Evolutionary conservation across 2,329 filamentous ascomycete genomes (phyloP).

Genomic region (Ophiostoma piceae): DNA sequence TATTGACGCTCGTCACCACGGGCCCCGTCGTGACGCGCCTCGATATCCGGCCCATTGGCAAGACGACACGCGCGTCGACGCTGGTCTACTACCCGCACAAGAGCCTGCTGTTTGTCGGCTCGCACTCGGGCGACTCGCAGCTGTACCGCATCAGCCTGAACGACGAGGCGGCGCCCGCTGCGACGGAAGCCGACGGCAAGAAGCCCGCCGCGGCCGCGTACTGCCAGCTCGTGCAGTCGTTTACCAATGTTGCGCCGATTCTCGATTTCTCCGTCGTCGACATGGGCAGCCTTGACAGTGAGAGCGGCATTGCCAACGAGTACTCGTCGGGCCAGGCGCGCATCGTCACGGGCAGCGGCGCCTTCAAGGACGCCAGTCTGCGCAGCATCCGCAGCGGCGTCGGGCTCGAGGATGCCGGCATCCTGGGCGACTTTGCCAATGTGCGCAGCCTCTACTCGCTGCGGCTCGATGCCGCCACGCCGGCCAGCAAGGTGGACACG

Average conservation of each 20-base stretch:
- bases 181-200: not conserved
- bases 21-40: conserved; percentile 66
- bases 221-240: conserved; percentile 65
- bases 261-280: conserved; percentile 96
- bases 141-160: conserved; percentile 62
- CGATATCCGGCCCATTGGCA: conserved; percentile 59
- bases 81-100: conserved; percentile 74
- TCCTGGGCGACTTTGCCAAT: conserved; percentile 71
- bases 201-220: conserved; percentile 28
- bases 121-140: conserved; percentile 89
- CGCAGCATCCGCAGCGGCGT: conserved; percentile 91
- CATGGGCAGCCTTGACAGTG: conserved; percentile 77
- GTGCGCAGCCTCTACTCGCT: conserved; percentile 70
- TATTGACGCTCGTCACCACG: conserved; percentile 71
- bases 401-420: conserved; percentile 78
- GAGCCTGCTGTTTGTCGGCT: conserved; percentile 76
- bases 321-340: conserved; percentile 93
- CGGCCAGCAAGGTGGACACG: conserved; percentile 50
- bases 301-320: conserved; percentile 70
- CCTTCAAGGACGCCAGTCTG: conserved; percentile 80
- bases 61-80: conserved; percentile 68
- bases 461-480: conserved; percentile 30
- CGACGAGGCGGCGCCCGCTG: conserved; percentile 28
- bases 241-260: conserved; percentile 81
- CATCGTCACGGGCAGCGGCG: conserved; percentile 88